phyloP scores from a whole-genome alignment of 345 rosid genomes.

The Murraya paniculata region DNA sequence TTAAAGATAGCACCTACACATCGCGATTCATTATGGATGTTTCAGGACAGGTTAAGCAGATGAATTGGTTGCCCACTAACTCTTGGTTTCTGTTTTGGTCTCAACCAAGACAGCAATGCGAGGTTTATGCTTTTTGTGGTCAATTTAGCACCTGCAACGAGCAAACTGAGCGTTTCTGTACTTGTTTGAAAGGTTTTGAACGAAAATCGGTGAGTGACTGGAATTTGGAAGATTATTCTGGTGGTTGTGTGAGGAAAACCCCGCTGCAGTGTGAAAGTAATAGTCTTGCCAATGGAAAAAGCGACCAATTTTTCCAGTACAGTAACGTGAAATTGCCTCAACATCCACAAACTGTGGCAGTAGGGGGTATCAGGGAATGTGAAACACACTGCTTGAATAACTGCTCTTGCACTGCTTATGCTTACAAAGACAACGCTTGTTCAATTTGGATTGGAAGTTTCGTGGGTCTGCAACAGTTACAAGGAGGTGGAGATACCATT shows the following conservation, averaged over 20 bases:
- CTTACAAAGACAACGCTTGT: conserved; percentile 41
- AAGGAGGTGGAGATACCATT: conserved; percentile 36
- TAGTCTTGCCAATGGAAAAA: conserved; percentile 23
- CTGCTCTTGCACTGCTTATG: conserved; percentile 72
- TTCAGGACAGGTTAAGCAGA: conserved; percentile 62
- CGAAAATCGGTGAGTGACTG: conserved; percentile 34
- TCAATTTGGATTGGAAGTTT: conserved; percentile 53
- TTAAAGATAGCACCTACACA: not conserved
- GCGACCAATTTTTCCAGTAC: conserved; percentile 28
- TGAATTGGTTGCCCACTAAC: conserved; percentile 31
- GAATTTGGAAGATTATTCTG: conserved; percentile 51
- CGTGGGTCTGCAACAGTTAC: conserved; percentile 37
- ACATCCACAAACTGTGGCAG: conserved; percentile 7
- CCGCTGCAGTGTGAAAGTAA: conserved; percentile 41
- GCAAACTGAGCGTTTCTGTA: conserved; percentile 41
- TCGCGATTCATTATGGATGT: conserved; percentile 54
- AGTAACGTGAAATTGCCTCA: conserved; percentile 25
- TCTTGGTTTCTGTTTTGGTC: conserved; percentile 72
- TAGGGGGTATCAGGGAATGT: conserved; percentile 34
- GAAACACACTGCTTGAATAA: conserved; percentile 40
- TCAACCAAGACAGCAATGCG: conserved; percentile 59
- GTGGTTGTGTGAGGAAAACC: conserved; percentile 55
- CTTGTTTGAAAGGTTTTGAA: conserved; percentile 49
- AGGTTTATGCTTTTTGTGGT: conserved; percentile 70
- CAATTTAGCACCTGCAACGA: conserved; percentile 57